Evolutionary conservation across 371 early-diverging fungal genomes (phyloP).

Genomic region (Rhizopus microsporus): DNA sequence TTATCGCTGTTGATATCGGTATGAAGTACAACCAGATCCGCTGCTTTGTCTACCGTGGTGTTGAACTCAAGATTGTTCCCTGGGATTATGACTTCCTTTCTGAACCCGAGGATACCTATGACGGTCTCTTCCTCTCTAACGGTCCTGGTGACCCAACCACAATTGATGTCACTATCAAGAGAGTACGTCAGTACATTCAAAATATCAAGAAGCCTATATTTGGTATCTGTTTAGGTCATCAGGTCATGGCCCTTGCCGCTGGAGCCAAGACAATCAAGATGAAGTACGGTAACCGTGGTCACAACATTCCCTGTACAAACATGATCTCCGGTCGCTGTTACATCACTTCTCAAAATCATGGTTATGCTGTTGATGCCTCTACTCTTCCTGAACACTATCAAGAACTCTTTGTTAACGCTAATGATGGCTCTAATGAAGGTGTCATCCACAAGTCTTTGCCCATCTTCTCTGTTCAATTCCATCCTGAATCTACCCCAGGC

Average conservation of each 20-base stretch:
- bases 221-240: conserved; percentile 98
- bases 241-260: conserved; percentile 90
- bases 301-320: conserved; percentile 98
- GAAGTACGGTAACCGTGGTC: conserved; percentile 98
- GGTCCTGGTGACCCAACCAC: conserved; percentile 97
- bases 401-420: conserved; percentile 96
- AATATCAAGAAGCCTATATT: conserved; percentile 88
- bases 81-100: conserved; percentile 91
- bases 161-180: conserved; percentile 72
- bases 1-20: conserved; percentile 95
- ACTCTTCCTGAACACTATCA: conserved; percentile 78
- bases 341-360: conserved; percentile 97
- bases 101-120: conserved; percentile 70
- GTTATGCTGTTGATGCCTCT: conserved; percentile 90
- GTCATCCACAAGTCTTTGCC: conserved; percentile 88
- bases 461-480: conserved; percentile 97
- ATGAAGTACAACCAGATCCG: conserved; percentile 98
- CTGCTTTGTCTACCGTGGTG: conserved; percentile 92
- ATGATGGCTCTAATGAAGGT: conserved; percentile 98
- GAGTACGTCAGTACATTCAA: conserved; percentile 65
- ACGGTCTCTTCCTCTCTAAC: conserved; percentile 95
- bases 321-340: conserved; percentile 93
- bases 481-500: conserved; percentile 97
- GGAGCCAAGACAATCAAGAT: conserved; percentile 94
- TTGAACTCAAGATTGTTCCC: conserved; percentile 92